Conservation (phyloP, 257 asterid species). For the Paraleonurus japonicus region DNA sequence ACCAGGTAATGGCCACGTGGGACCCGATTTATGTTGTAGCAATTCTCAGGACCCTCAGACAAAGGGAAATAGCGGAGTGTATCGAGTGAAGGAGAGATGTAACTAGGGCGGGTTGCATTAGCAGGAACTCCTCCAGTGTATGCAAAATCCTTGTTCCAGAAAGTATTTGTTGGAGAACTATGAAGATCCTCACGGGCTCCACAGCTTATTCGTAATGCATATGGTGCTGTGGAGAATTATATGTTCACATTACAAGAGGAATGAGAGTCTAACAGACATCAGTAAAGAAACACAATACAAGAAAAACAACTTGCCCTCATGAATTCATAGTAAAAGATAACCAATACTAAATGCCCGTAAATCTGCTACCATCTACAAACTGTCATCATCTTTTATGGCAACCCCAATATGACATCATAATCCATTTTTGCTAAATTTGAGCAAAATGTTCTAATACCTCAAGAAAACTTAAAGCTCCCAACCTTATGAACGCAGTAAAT, state of each 20-base stretch:
- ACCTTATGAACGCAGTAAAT: background rate
- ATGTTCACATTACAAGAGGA: background rate
- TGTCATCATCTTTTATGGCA: background rate
- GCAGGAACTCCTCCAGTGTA: constrained; percentile 92
- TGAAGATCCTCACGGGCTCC: constrained; percentile 82
- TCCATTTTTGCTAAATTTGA: background rate
- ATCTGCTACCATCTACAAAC: background rate
- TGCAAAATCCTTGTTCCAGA: constrained; percentile 85
- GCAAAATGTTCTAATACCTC: constrained; percentile 9
- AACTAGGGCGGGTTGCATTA: constrained; percentile 74
- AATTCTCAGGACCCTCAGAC: constrained; percentile 91
- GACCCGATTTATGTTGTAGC: constrained; percentile 80
- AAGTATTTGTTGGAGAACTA: constrained; percentile 69
- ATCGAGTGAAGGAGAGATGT: constrained; percentile 59
- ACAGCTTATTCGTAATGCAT: constrained; percentile 87
- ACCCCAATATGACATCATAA: background rate
- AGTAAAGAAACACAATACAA: background rate
- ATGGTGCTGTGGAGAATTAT: constrained; percentile 61
- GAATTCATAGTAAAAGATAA: background rate
- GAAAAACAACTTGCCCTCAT: background rate
- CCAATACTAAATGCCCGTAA: background rate
- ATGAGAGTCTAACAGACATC: background rate
- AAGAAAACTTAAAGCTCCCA: constrained; percentile 15
- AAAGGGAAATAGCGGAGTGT: constrained; percentile 83
- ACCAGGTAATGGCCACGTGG: constrained; percentile 85